Conservation (phyloP, 352 stramenopile genomes). For the Pythium scleroteichum region DNA sequence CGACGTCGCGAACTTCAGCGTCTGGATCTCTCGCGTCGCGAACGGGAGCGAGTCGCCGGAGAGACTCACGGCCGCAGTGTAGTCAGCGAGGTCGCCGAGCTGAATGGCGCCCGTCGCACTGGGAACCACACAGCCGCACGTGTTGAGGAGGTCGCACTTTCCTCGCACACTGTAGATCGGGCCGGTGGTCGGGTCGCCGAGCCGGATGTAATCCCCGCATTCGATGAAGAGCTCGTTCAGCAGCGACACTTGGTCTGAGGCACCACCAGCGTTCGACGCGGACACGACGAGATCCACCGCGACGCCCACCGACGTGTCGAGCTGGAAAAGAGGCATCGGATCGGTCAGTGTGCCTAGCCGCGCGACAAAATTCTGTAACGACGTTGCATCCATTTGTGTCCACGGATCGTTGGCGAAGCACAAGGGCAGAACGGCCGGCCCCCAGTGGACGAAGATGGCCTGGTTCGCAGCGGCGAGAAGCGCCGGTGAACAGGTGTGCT, state of each 20-base stretch:
- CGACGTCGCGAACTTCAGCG: constrained; percentile 46
- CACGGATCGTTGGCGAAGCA: constrained; percentile 54
- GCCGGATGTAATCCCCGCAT: constrained; percentile 69
- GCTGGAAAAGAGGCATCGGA: constrained; percentile 55
- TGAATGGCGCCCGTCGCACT: constrained; percentile 35
- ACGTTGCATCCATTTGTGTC: constrained; percentile 33
- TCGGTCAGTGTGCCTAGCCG: constrained; percentile 40
- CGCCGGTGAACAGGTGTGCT: constrained; percentile 30
- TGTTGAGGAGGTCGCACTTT: constrained; percentile 46
- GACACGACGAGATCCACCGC: constrained; percentile 40
- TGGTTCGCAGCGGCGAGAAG: constrained; percentile 27
- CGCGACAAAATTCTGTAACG: constrained; percentile 31
- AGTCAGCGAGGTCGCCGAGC: constrained; percentile 48
- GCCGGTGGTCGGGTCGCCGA: constrained; percentile 43
- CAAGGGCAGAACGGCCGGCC: constrained; percentile 65
- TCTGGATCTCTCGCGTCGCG: constrained; percentile 69
- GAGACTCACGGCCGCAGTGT: constrained; percentile 44
- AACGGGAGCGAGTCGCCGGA: constrained; percentile 38
- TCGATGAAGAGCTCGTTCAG: constrained; percentile 37
- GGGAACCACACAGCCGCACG: constrained; percentile 43
- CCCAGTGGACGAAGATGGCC: constrained; percentile 57
- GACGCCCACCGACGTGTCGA: constrained; percentile 48
- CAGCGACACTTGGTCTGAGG: constrained; percentile 37
- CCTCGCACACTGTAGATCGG: constrained; percentile 63
- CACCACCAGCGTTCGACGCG: constrained; percentile 19